A percentile compares a stretch with the other conserved stretches of the same genome.
Evolutionary conservation across 2,329 filamentous ascomycete genomes (phyloP).

Genomic region (Teratosphaeria nubilosa): DNA sequence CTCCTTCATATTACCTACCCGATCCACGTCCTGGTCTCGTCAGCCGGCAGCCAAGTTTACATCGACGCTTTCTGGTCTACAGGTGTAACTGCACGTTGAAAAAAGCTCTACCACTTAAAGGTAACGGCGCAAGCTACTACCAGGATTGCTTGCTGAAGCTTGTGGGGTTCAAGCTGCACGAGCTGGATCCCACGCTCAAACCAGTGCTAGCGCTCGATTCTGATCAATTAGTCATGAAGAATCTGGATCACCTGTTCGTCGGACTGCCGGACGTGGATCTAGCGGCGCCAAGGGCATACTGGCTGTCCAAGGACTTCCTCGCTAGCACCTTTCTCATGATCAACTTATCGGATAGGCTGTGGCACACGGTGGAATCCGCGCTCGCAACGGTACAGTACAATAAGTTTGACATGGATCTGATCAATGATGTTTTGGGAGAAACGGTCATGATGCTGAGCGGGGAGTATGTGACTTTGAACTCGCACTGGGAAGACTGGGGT

Average conservation of each 20-base stretch:
- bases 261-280: slow-evolving; percentile 16
- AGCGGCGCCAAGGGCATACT: slow-evolving; percentile 22
- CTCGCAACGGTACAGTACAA: slow-evolving; percentile 9
- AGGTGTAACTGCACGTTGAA: slow-evolving; percentile 13
- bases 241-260: slow-evolving; percentile 21
- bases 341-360: slow-evolving; percentile 16
- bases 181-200: slow-evolving; percentile 12
- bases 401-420: slow-evolving; percentile 24
- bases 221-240: slow-evolving; percentile 21
- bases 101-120: slow-evolving; percentile 11
- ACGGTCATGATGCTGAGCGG: slow-evolving; percentile 21
- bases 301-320: slow-evolving; percentile 19
- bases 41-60: slow-evolving; percentile 10
- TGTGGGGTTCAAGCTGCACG: slow-evolving; percentile 20
- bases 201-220: slow-evolving; percentile 19
- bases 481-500: slow-evolving; percentile 25
- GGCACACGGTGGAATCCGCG: slow-evolving; percentile 13
- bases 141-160: slow-evolving; percentile 21
- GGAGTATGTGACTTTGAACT: slow-evolving; percentile 18
- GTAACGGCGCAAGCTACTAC: slow-evolving; percentile 13
- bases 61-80: slow-evolving; percentile 7
- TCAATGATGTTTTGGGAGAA: slow-evolving; percentile 20
- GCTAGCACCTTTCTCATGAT: slow-evolving; percentile 22
- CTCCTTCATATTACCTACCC: slow-evolving; percentile 11
- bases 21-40: slow-evolving; percentile 18